phyloP scores from a whole-genome alignment of 2,329 filamentous ascomycete species.

The Beauveria asiatica region DNA sequence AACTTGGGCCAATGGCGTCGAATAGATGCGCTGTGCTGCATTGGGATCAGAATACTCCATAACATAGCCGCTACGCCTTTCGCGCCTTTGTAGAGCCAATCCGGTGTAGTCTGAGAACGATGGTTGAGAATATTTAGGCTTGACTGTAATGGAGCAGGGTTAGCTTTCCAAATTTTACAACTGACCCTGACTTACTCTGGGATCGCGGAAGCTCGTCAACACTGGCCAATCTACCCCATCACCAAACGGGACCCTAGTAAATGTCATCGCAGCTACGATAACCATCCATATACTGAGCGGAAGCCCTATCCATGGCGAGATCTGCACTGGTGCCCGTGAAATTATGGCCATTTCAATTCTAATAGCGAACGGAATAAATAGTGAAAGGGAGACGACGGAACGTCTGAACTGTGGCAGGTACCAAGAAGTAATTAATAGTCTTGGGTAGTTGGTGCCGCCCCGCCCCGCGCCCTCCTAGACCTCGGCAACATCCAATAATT shows the following conservation, averaged over 20 bases:
- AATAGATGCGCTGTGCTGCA: neutral
- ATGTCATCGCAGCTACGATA: neutral
- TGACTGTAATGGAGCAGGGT: neutral
- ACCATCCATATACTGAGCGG: neutral
- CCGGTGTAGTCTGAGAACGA: neutral
- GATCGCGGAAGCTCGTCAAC: neutral
- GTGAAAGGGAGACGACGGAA: neutral
- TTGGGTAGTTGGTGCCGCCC: neutral
- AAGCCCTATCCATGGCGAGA: neutral
- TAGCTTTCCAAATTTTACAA: neutral
- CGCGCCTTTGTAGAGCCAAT: constrained; percentile 2
- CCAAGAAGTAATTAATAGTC: neutral
- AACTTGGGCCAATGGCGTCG: neutral
- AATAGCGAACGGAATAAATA: neutral
- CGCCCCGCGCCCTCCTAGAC: neutral
- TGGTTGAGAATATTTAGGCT: neutral
- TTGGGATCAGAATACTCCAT: neutral
- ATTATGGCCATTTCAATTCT: neutral
- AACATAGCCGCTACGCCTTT: neutral
- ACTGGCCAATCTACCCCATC: neutral
- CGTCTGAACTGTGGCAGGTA: neutral
- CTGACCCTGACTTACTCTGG: neutral
- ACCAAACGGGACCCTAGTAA: neutral
- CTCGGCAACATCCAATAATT: neutral
- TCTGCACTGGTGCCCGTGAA: neutral